Conservation (phyloP, 805 yeast genomes). For the Wickerhamomyces silvicola region DNA sequence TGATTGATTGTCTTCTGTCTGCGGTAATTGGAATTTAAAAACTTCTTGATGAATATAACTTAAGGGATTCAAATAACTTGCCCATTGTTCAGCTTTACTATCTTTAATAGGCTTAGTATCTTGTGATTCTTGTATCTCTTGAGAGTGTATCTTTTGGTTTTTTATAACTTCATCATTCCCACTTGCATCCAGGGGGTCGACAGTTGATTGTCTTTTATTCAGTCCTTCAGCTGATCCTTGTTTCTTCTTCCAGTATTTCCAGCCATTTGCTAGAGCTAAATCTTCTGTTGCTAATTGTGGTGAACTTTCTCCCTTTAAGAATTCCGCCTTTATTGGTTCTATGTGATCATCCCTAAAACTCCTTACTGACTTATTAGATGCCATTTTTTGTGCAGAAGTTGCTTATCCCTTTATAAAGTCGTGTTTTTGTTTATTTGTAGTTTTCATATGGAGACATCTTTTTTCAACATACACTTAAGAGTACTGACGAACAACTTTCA, state of each 20-base stretch:
- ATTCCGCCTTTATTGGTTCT: not conserved
- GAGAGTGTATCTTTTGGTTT: not conserved
- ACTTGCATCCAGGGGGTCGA: conserved; percentile 10
- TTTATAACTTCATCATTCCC: no score
- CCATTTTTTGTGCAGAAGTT: no score
- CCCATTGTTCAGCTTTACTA: no score
- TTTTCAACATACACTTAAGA: no score
- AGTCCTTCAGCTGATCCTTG: conserved; percentile 18
- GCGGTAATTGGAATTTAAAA: not conserved
- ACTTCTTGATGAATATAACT: conserved; percentile 1
- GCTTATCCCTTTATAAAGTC: no score
- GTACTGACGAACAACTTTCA: no score
- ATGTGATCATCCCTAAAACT: no score
- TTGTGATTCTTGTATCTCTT: not conserved
- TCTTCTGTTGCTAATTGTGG: not conserved
- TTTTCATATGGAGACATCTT: no score
- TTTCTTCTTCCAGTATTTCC: conserved; percentile 19
- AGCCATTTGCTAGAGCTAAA: conserved; percentile 9
- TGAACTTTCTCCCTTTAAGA: not conserved
- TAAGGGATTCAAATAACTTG: conserved; percentile 5
- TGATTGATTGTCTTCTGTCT: not conserved
- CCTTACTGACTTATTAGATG: no score
- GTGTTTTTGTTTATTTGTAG: no score
- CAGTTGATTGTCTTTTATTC: conserved; percentile 10
- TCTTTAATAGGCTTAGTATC: no score